Conservation (phyloP, 2,329 filamentous ascomycete species). For the Hypoxylon sp. region DNA sequence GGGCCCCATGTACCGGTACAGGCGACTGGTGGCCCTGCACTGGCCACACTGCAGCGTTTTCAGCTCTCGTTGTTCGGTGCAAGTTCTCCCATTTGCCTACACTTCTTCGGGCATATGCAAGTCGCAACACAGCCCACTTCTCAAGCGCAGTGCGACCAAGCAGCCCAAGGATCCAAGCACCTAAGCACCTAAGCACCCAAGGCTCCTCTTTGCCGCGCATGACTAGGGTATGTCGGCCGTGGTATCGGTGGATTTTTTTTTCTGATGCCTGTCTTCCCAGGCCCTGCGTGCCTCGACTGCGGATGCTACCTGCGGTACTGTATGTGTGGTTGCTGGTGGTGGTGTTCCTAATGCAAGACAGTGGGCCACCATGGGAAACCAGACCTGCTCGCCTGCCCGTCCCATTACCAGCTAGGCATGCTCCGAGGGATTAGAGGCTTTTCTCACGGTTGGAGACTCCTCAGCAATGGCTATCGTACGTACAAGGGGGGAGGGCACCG, state of each 20-base stretch:
- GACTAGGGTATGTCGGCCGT: conserved; percentile 46
- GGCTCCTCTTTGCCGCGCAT: conserved; percentile 49
- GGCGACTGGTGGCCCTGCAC: conserved; percentile 48
- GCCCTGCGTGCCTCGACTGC: conserved; percentile 40
- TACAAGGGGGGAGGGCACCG: conserved; percentile 32
- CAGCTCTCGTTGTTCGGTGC: conserved; percentile 50
- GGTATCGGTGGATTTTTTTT: conserved; percentile 46
- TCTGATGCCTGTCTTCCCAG: conserved; percentile 41
- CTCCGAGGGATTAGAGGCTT: conserved; percentile 39
- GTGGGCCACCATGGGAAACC: conserved; percentile 43
- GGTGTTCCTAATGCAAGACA: conserved; percentile 48
- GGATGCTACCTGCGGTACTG: conserved; percentile 41
- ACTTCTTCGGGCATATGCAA: conserved; percentile 50
- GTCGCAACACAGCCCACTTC: conserved; percentile 54
- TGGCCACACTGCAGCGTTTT: conserved; percentile 54
- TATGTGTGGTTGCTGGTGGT: conserved; percentile 14
- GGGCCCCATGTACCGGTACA: conserved; percentile 30
- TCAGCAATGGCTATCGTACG: conserved; percentile 19
- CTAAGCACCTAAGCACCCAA: conserved; percentile 6
- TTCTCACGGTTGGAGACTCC: conserved; percentile 22
- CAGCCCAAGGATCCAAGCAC: conserved; percentile 6
- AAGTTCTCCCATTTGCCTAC: conserved; percentile 51
- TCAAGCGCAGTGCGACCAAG: conserved; percentile 35
- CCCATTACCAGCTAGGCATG: conserved; percentile 42
- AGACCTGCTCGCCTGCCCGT: conserved; percentile 36